Percentiles rank a stretch among this genome's conserved stretches.
Evolutionary conservation across 2,329 filamentous ascomycete species (phyloP).

Genomic region (Colletotrichum graminicola): DNA sequence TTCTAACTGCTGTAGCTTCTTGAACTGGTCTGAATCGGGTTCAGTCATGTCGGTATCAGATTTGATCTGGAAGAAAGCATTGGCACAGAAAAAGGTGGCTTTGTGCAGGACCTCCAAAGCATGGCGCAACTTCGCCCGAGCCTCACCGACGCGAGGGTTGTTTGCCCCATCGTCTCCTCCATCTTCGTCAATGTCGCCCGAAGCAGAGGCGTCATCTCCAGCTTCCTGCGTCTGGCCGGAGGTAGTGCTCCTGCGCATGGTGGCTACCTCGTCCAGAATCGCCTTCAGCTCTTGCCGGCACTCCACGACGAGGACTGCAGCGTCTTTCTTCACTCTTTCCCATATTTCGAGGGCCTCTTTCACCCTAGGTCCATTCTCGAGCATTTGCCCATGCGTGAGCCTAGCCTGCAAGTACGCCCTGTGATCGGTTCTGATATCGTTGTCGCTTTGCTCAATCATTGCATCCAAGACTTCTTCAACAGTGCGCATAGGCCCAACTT

Average conservation of each 20-base stretch:
- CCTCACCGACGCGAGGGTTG: constrained; percentile 64
- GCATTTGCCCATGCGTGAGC: constrained; percentile 79
- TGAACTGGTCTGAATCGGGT: constrained; percentile 76
- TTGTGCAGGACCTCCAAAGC: constrained; percentile 86
- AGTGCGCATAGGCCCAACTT: constrained; percentile 78
- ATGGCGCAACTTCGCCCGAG: constrained; percentile 75
- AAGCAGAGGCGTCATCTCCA: not conserved
- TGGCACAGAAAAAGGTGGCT: constrained; percentile 86
- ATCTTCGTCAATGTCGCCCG: constrained; percentile 51
- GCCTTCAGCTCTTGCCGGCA: constrained; percentile 71
- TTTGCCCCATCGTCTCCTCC: constrained; percentile 43
- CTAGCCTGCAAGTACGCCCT: constrained; percentile 73
- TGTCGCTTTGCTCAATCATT: constrained; percentile 91
- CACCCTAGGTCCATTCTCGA: constrained; percentile 79
- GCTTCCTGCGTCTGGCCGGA: not conserved
- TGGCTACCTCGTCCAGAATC: constrained; percentile 55
- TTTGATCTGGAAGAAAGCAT: constrained; percentile 87
- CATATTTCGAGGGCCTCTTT: constrained; percentile 79
- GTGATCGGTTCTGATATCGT: constrained; percentile 74
- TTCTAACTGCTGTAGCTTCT: constrained; percentile 76
- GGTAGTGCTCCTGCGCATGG: not conserved
- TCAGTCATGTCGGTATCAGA: constrained; percentile 72
- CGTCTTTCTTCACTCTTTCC: constrained; percentile 66
- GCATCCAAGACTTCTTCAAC: constrained; percentile 87
- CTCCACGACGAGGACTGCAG: constrained; percentile 67